Evolutionary conservation across 352 stramenopile genomes (phyloP).

Genomic region (Peronospora farinosa): DNA sequence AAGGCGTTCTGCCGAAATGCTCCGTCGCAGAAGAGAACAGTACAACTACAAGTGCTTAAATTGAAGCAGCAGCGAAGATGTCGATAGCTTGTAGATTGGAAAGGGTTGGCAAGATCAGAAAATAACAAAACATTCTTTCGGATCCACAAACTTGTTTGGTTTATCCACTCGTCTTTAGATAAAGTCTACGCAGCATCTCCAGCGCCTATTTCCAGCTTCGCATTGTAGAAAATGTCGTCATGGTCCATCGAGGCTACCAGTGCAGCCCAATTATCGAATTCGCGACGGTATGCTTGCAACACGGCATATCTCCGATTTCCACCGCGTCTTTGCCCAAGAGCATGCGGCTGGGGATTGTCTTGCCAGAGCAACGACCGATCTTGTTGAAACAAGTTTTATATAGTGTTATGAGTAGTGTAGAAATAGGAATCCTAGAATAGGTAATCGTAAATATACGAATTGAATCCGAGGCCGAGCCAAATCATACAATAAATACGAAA

Average conservation of each 20-base stretch:
- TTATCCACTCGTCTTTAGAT: constrained; percentile 10
- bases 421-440: too few relatives aligned
- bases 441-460: too few relatives aligned
- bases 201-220: too few relatives aligned
- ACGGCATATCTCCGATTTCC: constrained; percentile 18
- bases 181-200: not conserved
- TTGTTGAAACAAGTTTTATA: too few relatives aligned
- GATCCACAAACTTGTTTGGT: constrained; percentile 10
- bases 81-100: not conserved
- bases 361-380: constrained; percentile 31
- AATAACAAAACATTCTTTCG: not conserved
- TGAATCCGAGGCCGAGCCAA: too few relatives aligned
- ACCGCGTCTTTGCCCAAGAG: constrained; percentile 34
- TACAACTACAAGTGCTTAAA: constrained; percentile 5
- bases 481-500: too few relatives aligned
- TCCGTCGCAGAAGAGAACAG: constrained; percentile 20
- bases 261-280: constrained; percentile 27
- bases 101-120: not conserved
- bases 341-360: constrained; percentile 29
- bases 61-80: constrained; percentile 5
- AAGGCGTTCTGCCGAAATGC: constrained; percentile 36
- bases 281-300: constrained; percentile 12
- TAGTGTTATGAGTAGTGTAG: too few relatives aligned
- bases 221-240: not conserved
- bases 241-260: constrained; percentile 9